Percentiles rank a stretch among this genome's conserved stretches.
phyloP scores from a whole-genome alignment of 306 rosid genomes.

The Rosa persica region DNA sequence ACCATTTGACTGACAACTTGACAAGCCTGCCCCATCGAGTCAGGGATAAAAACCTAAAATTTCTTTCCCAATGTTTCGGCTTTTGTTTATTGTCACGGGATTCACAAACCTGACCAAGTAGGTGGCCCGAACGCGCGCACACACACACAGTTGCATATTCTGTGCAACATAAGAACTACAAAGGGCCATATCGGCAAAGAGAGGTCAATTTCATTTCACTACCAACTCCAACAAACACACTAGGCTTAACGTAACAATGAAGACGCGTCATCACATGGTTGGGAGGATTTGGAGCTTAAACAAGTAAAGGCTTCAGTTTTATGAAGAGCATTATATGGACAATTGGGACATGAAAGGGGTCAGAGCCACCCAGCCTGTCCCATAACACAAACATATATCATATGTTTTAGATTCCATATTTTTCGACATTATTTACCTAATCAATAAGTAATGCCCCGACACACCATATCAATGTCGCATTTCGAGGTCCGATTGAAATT shows the following conservation, averaged over 20 bases:
- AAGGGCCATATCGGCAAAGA: constrained; percentile 11
- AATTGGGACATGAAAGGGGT: constrained; percentile 33
- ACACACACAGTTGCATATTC: not conserved
- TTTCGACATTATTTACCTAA: constrained; percentile 47
- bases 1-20: not conserved
- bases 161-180: not conserved
- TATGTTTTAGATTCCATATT: constrained; percentile 43
- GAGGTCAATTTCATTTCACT: constrained; percentile 25
- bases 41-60: constrained; percentile 3
- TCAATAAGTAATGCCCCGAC: constrained; percentile 48
- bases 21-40: not conserved
- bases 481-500: constrained; percentile 36
- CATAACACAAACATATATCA: constrained; percentile 17
- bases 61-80: constrained; percentile 8
- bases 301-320: not conserved
- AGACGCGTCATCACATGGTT: constrained; percentile 21
- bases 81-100: constrained; percentile 33
- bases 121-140: constrained; percentile 30
- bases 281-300: constrained; percentile 7
- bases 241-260: not conserved
- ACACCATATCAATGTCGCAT: constrained; percentile 50
- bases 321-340: not conserved
- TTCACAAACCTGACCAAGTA: constrained; percentile 26
- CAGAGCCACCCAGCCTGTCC: constrained; percentile 65
- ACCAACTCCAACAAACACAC: constrained; percentile 18